Conservation (phyloP, 2,329 filamentous ascomycete genomes). For the Emergomyces pasteurianus region DNA sequence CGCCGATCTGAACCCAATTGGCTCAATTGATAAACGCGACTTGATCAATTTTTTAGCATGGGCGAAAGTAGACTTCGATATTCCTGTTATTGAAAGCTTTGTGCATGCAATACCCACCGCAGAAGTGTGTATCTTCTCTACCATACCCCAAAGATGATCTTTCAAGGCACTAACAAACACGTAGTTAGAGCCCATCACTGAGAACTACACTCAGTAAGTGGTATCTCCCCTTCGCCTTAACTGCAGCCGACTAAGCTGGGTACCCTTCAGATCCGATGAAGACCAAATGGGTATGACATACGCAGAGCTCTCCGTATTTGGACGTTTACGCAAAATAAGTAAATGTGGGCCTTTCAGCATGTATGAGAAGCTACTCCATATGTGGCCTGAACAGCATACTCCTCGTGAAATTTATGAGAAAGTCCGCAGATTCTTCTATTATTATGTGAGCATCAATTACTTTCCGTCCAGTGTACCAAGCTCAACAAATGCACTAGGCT, state of each 20-base stretch:
- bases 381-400: conserved; percentile 27
- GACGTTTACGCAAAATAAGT: conserved; percentile 34
- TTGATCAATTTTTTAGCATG: conserved; percentile 56
- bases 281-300: conserved; percentile 40
- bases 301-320: conserved; percentile 40
- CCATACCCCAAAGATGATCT: not conserved
- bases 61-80: conserved; percentile 45
- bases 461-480: not conserved
- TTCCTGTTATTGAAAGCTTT: conserved; percentile 45
- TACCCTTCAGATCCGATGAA: conserved; percentile 33
- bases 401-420: conserved; percentile 19
- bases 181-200: conserved; percentile 51
- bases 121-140: conserved; percentile 15
- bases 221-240: not conserved
- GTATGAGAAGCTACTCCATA: conserved; percentile 39
- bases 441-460: conserved; percentile 3
- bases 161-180: not conserved
- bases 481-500: not conserved
- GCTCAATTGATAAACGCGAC: conserved; percentile 50
- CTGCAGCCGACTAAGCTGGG: conserved; percentile 11
- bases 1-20: conserved; percentile 45
- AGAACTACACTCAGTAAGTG: conserved; percentile 39
- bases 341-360: conserved; percentile 43
- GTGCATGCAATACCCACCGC: conserved; percentile 49
- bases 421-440: conserved; percentile 28